Evolutionary conservation across 257 asterid genomes (phyloP), one percentile per base, ranked within the genome.

Genomic region (Coffea canephora): DNA sequence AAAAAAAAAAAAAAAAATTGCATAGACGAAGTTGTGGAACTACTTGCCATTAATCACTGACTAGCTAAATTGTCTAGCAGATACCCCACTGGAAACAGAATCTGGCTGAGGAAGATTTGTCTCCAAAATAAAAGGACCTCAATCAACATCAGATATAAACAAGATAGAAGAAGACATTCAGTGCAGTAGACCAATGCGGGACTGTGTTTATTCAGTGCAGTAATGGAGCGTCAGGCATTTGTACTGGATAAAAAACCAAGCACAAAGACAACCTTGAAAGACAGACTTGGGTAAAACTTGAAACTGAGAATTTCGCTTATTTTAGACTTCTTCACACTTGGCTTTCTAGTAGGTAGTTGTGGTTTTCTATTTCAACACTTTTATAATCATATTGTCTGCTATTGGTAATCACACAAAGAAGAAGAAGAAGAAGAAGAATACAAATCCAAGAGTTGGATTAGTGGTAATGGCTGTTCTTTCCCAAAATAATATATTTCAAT

Each of bases 131-230:
- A 16, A 71, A 27, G 61, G 25, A 68, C 67, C 52, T 74, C 69
- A 57, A 65, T 80, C 69, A 64, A 80, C 75, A 50, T 73, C 78
- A 7, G 15, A 21, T 13, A 54, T 62, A 25, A 73, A 72, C 39
- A 39, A 41, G 78, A 75, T 8, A 36, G 8, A 59, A 9, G 8
- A 59, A 9, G 15, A 74, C 1, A 50, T 54, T 45, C 31, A 70
- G 45, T 54, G 6, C 41, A 36, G 3, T 15, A 75, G 57, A 48
- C 31, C 21, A 23, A n/a, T 16, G 41, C 27, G 14, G 36, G 34
- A 31, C 34, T 31, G 34, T 31, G 34, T 31, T 31, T 31, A 31
- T 31, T 31, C 34, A 31, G 34, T 31, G 34, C 34, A 31, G 34
- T 31, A 31, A 31, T 31, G 34, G 34, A 31, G 34, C 34, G 34